phyloP scores from a whole-genome alignment of 148 eudicot species.

The Camellia lanceoleosa region DNA sequence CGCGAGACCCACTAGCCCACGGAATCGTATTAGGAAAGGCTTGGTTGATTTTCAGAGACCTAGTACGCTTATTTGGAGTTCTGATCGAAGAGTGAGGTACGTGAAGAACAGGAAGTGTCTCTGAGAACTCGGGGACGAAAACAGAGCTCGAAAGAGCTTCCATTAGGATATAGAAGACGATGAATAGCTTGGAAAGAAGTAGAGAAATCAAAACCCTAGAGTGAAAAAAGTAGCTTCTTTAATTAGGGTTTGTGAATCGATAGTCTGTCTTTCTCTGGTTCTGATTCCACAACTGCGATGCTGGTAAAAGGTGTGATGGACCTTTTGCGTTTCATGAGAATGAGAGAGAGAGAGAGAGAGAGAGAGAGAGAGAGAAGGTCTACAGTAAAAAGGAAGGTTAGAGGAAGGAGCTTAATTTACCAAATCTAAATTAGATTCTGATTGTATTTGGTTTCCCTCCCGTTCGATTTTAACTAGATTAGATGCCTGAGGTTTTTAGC shows the following conservation, averaged over 20 bases:
- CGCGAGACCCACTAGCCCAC: conserved; percentile 28
- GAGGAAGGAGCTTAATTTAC: too few relatives aligned
- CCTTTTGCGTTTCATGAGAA: not conserved
- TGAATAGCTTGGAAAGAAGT: not conserved
- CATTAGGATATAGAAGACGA: conserved; percentile 19
- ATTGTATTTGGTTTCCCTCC: too few relatives aligned
- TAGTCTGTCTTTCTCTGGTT: not conserved
- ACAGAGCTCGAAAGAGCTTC: conserved; percentile 44
- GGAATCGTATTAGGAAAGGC: conserved; percentile 21
- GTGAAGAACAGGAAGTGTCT: conserved; percentile 16
- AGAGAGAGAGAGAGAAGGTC: too few relatives aligned
- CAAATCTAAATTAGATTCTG: too few relatives aligned
- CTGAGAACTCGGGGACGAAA: conserved; percentile 32
- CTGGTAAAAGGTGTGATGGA: not conserved
- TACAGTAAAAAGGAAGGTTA: too few relatives aligned
- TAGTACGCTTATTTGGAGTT: conserved; percentile 20
- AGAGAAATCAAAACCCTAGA: not conserved
- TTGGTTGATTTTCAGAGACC: conserved; percentile 36
- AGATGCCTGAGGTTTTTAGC: too few relatives aligned
- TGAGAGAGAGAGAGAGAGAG: not conserved
- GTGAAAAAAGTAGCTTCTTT: not conserved
- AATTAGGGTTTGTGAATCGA: not conserved
- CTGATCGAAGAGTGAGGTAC: conserved; percentile 15
- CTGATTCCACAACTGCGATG: not conserved
- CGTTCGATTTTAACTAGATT: too few relatives aligned